Conservation (phyloP, 305 asterid genomes). For the Fraxinus ornus region DNA sequence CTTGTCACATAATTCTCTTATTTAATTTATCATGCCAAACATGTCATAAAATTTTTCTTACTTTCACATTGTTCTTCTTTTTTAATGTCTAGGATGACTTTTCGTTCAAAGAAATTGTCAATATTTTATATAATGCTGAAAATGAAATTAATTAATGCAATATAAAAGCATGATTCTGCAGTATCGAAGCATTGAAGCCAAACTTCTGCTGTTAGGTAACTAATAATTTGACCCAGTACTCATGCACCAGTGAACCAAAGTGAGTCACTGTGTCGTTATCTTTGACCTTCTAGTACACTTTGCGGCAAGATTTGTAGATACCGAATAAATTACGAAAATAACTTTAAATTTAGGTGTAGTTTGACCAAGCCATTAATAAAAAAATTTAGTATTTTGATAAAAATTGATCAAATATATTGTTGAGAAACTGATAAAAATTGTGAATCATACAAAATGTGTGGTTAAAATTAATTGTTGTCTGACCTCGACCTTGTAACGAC, state of each 20-base stretch:
- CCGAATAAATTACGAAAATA: background rate
- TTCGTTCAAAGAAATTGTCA: background rate
- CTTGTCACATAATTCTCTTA: background rate
- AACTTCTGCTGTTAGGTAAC: background rate
- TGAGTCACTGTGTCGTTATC: background rate
- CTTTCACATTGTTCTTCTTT: background rate
- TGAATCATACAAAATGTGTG: too few relatives aligned
- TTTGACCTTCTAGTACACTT: background rate
- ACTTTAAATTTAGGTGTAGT: background rate
- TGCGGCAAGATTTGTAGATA: background rate
- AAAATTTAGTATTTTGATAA: background rate
- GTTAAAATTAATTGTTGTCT: too few relatives aligned
- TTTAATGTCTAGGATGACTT: background rate
- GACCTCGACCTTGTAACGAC: too few relatives aligned
- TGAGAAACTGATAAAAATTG: too few relatives aligned
- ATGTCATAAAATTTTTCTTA: background rate
- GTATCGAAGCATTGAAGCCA: background rate
- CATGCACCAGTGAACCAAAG: background rate
- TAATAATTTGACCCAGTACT: background rate
- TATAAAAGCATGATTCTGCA: background rate
- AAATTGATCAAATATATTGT: too few relatives aligned
- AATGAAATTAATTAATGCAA: background rate
- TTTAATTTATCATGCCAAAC: background rate
- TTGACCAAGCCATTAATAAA: background rate
- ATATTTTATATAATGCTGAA: background rate